Conservation (phyloP, 345 rosid genomes). For the Bretschneidera sinensis region DNA sequence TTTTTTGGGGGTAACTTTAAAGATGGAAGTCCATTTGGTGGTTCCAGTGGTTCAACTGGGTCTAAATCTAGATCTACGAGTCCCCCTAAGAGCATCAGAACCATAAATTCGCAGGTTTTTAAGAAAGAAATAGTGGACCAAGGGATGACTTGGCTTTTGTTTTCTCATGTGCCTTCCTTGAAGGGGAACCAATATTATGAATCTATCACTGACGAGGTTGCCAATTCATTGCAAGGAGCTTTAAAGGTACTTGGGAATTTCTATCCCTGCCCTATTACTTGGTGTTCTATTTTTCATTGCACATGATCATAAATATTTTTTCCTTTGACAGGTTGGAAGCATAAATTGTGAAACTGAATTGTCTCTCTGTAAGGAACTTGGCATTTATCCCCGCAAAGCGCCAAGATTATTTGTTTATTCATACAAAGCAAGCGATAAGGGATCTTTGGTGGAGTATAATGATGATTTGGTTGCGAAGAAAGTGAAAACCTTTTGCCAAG, state of each 20-base stretch:
- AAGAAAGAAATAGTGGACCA: conserved; percentile 58
- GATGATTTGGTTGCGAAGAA: conserved; percentile 53
- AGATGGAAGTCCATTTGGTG: conserved; percentile 43
- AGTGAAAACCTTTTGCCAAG: conserved; percentile 69
- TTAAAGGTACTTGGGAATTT: conserved; percentile 45
- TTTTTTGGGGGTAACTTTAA: conserved; percentile 47
- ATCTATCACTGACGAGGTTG: conserved; percentile 56
- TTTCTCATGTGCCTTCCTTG: conserved; percentile 48
- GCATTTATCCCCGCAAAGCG: conserved; percentile 39
- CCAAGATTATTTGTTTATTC: conserved; percentile 71
- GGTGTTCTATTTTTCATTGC: background rate
- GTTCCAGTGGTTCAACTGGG: conserved; percentile 52
- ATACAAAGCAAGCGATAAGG: conserved; percentile 43
- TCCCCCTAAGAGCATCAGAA: conserved; percentile 37
- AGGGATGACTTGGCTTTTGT: conserved; percentile 91
- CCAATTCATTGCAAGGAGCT: conserved; percentile 68
- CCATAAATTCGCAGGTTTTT: conserved; percentile 47
- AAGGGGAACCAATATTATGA: conserved; percentile 51
- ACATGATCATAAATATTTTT: conserved; percentile 8
- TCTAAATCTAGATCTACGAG: conserved; percentile 42
- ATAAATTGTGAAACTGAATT: conserved; percentile 70
- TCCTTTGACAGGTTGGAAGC: conserved; percentile 54
- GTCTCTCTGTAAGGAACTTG: conserved; percentile 67
- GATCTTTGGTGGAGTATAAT: conserved; percentile 67
- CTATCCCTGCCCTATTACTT: background rate